Evolutionary conservation across 2,329 filamentous ascomycete genomes (phyloP), one percentile per base, ranked within the genome.

Genomic region (Aspergillus sp.): DNA sequence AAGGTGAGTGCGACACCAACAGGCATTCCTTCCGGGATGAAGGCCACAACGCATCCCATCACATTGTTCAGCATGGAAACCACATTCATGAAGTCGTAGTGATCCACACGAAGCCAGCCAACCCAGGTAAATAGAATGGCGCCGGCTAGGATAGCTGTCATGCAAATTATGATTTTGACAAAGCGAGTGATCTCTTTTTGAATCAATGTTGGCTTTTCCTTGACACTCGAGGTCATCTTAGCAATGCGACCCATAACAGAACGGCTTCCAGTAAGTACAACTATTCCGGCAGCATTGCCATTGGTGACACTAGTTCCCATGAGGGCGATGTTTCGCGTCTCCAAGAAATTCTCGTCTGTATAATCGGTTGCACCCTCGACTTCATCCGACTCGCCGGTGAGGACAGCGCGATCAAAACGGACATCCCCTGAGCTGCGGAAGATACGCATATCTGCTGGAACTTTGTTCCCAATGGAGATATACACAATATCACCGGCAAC

Each of bases 1-100:
- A 98, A 75, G 68, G 93, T 98, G 29, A 93, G 97, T n/a, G 93
- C 98, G 57, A 98, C 98, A 54, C 98, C 94, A 42, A 97, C 93
- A 29, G 93, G 93, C 37, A 98, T 79, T 67, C 94, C 93, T 72
- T 98, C 93, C 0, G 93, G 93, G 61, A 98, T 98, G 53, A 93
- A 94, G 37, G 93, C 93, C 34, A 98, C 93, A 69, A 93, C 94
- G 19, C 19, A 19, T 19, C 19, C 19, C 19, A 19, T 19, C 19
- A 19, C 19, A 19, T 19, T 19, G 19, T 19, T 19, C 19, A 19
- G 19, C 32, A 98, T 86, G 39, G 93, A 98, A 34, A 98, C 94
- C 33, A 94, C 93, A 64, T 98, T 98, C 78, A 98, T 98, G 59
- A 98, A 82, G 70, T 98, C 98, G 78, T 98, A 98, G 61, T 98